Conservation (phyloP, 495 filamentous ascomycete genomes). For the Penicillium egyptiacum region DNA sequence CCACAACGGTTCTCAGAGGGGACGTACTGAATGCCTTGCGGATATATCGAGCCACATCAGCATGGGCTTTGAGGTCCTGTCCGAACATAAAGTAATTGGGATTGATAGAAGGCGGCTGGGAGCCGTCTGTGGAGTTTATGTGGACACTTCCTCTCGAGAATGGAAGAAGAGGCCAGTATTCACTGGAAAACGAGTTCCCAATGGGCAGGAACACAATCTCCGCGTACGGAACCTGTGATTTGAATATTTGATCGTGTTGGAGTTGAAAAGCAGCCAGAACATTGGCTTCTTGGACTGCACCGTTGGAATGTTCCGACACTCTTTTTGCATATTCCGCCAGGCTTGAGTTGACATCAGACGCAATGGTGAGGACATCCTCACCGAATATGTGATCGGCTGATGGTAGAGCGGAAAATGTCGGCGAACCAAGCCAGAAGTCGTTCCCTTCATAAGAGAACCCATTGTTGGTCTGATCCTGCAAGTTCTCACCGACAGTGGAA, state of each 20-base stretch:
- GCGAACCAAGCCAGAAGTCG: conserved; percentile 18
- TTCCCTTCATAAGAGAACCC: conserved; percentile 20
- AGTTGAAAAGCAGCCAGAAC: conserved; percentile 31
- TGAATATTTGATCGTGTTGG: conserved; percentile 47
- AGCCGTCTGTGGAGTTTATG: conserved; percentile 26
- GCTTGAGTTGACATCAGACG: conserved; percentile 21
- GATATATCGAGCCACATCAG: conserved; percentile 26
- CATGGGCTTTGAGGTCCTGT: conserved; percentile 22
- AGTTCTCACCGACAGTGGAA: conserved; percentile 47
- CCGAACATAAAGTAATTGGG: conserved; percentile 30
- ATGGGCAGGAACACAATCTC: conserved; percentile 36
- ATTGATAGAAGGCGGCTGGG: conserved; percentile 20
- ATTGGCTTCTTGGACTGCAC: conserved; percentile 22
- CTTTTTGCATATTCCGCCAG: conserved; percentile 31
- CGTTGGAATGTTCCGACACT: conserved; percentile 30
- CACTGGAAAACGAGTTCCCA: conserved; percentile 22
- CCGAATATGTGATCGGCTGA: conserved; percentile 28
- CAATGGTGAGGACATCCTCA: conserved; percentile 24
- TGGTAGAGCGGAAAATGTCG: conserved; percentile 32
- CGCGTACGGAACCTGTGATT: conserved; percentile 38
- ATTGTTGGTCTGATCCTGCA: conserved; percentile 47
- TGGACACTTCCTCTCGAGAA: conserved; percentile 52
- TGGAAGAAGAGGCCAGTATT: conserved; percentile 40
- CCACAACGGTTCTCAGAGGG: conserved; percentile 20
- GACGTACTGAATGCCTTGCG: conserved; percentile 21